Evolutionary conservation across 2,329 filamentous ascomycete genomes (phyloP).

Genomic region (Truncatella angustata): DNA sequence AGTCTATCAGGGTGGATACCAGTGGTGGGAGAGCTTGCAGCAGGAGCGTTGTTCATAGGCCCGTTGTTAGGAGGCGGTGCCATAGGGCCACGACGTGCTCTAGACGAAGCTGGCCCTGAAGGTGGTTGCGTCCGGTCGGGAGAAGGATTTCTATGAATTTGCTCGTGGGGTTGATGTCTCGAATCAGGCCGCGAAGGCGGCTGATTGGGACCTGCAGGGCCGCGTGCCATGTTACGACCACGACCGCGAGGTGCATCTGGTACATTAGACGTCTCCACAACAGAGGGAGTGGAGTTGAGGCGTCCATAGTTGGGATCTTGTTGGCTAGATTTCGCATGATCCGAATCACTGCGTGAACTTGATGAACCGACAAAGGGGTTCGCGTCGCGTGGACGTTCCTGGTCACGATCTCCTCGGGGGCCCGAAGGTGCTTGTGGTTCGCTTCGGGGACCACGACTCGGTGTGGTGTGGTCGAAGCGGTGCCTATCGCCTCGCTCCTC

Average conservation of each 20-base stretch:
- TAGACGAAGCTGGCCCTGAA: conserved; percentile 51
- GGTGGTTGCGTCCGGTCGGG: conserved; percentile 50
- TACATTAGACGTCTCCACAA: conserved; percentile 37
- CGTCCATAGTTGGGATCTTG: conserved; percentile 64
- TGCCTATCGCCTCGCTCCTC: conserved; percentile 50
- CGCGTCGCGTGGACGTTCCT: conserved; percentile 42
- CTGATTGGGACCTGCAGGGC: conserved; percentile 28
- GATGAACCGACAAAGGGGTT: conserved; percentile 35
- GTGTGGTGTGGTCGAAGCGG: conserved; percentile 31
- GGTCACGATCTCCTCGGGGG: conserved; percentile 25
- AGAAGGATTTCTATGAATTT: conserved; percentile 37
- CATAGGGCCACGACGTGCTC: conserved; percentile 41
- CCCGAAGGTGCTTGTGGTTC: conserved; percentile 24
- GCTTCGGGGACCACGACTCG: conserved; percentile 28
- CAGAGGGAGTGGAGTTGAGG: conserved; percentile 50
- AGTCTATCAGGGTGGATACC: conserved; percentile 31
- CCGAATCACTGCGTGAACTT: conserved; percentile 40
- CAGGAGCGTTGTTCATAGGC: conserved; percentile 22
- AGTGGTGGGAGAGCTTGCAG: conserved; percentile 18
- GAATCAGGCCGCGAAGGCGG: conserved; percentile 40
- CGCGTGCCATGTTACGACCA: conserved; percentile 41
- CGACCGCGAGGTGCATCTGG: conserved; percentile 57
- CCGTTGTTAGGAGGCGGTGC: conserved; percentile 18
- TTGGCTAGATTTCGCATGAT: conserved; percentile 49
- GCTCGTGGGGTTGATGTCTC: conserved; percentile 39